Evolutionary conservation across 202 grass and related monocot genomes (phyloP), one percentile per base, ranked within the genome.

Genomic region (Zizania palustris): DNA sequence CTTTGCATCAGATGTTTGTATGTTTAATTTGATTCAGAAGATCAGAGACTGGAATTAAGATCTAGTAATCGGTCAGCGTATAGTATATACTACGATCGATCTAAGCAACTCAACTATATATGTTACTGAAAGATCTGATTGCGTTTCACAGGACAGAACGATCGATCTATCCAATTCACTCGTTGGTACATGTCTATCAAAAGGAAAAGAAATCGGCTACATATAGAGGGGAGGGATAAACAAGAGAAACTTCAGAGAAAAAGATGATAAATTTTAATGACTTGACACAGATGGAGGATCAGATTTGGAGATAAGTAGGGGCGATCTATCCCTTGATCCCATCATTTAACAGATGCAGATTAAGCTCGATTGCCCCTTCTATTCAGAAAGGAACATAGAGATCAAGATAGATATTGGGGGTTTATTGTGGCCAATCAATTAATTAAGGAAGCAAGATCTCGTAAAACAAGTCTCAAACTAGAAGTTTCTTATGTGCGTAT

Each of bases 381-480:
- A 14, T 15, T 56, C 3, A 33, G 56, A 41, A 67, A 79, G 49
- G 39, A 79, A 63, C 19, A 28, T 4, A 45, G 41, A 80, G 63
- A 39, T 28, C 28, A 39, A 55, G 16, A 14, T 50, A n/a, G 8
- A 55, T 5, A 45, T 40, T 49, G 34, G 16, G 21, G 28, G 28
- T 28, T 28, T 28, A 2, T 28, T 28, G 28, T 28, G 28, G 28
- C 28, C 28, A 28, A n/a, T n/a, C n/a, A n/a, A n/a, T n/a, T n/a
- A n/a, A 56, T 51, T 53, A 16, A 34, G 44, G 21, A 72, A 65
- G 60, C 67, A 62, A 65, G 67, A 87, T 87, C 60, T 39, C 73
- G 40, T 36, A 39, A 80, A 78, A 43, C 20, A 38, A 76, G 20
- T 63, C 5, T n/a, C 14, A 59, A 37, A 72, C 49, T 34, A 41